These are phyloP conservation scores for Leccinum disarticulatum DNA, from an alignment of 768 basidiomycete genomes.

Conservation along the genomic window DNA sequence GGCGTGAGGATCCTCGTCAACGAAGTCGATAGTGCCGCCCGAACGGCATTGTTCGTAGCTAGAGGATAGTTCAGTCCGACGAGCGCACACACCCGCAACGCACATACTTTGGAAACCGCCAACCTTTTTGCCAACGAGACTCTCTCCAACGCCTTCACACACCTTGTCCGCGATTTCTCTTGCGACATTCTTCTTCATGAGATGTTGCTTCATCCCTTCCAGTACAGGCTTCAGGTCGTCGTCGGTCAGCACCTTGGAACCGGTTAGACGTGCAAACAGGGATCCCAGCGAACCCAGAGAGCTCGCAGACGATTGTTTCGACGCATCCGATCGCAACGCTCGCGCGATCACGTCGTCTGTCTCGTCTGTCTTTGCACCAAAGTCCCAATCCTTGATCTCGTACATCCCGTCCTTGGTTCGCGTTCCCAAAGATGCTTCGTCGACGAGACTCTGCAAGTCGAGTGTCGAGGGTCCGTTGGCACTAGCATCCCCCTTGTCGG, in stretches of 20 bases:
- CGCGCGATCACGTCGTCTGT: conserved; percentile 57
- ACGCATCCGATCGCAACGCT: conserved; percentile 49
- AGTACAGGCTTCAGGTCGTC: conserved; percentile 85
- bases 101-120: conserved; percentile 83
- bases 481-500: conserved; percentile 47
- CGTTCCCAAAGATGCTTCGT: conserved; percentile 73
- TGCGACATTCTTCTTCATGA: conserved; percentile 99
- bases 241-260: conserved; percentile 78
- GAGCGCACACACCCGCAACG: background rate
- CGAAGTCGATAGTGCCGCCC: conserved; percentile 76
- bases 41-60: conserved; percentile 87
- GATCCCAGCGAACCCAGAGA: conserved; percentile 69
- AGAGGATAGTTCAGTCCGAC: conserved; percentile 14
- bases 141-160: conserved; percentile 91
- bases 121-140: conserved; percentile 86
- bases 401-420: conserved; percentile 72
- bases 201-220: conserved; percentile 93
- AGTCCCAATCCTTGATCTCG: conserved; percentile 85
- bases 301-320: conserved; percentile 36
- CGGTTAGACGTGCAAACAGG: conserved; percentile 83
- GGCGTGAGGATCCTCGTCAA: conserved; percentile 94
- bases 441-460: conserved; percentile 64
- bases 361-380: conserved; percentile 44
- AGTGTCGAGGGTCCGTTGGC: conserved; percentile 34
- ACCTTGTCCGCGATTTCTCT: conserved; percentile 93